These are phyloP conservation scores for Suillus luteus DNA, from an alignment of 768 basidiomycete species.

Conservation along the genomic window DNA sequence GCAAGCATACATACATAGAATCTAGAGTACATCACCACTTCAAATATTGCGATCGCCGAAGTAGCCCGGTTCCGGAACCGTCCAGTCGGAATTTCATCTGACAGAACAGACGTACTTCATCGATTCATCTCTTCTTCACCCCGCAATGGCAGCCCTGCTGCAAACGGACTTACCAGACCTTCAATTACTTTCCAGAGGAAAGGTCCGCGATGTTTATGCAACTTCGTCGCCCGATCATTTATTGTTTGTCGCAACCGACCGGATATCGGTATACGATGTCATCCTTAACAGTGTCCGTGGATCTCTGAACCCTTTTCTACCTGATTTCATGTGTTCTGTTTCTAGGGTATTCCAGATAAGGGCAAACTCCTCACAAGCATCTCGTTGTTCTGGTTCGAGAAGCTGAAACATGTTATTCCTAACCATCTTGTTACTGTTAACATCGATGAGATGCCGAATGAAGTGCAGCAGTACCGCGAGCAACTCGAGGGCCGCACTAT, in stretches of 20 bases:
- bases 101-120: background rate
- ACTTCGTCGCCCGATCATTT: constrained; percentile 71
- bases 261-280: constrained; percentile 97
- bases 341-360: constrained; percentile 91
- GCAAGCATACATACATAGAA: background rate
- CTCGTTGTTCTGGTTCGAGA: constrained; percentile 95
- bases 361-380: constrained; percentile 87
- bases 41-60: constrained; percentile 2
- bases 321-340: constrained; percentile 9
- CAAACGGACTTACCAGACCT: constrained; percentile 62
- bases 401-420: constrained; percentile 75
- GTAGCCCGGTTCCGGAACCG: background rate
- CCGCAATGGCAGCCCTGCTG: constrained; percentile 43
- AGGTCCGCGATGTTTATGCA: constrained; percentile 94
- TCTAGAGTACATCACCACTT: constrained; percentile 1
- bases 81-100: background rate
- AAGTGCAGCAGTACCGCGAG: constrained; percentile 76
- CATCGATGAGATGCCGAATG: constrained; percentile 80
- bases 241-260: constrained; percentile 92
- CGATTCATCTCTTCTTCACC: constrained; percentile 1
- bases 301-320: constrained; percentile 5
- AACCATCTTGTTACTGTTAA: constrained; percentile 86
- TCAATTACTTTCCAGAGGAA: constrained; percentile 80
- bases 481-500: constrained; percentile 85
- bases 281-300: constrained; percentile 85